phyloP scores from a whole-genome alignment of 352 stramenopile genomes.

The Phytophthora nicotianae region DNA sequence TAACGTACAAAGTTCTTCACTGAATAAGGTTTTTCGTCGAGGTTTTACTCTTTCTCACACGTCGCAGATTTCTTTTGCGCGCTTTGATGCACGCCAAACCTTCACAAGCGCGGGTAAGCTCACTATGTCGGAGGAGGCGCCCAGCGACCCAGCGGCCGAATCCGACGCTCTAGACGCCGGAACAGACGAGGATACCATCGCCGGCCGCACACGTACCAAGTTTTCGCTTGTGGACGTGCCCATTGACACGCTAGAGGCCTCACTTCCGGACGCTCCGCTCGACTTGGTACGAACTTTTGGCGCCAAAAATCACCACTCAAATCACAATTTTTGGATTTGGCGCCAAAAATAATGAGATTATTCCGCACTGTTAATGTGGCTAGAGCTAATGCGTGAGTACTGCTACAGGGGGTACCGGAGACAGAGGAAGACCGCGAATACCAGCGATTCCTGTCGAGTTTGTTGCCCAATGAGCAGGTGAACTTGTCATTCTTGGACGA shows the following conservation, averaged over 20 bases:
- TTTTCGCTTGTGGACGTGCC: slow-evolving; percentile 77
- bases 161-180: slow-evolving; percentile 1
- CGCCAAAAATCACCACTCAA: slow-evolving; percentile 19
- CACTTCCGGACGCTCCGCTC: slow-evolving; percentile 44
- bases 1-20: background rate
- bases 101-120: slow-evolving; percentile 2
- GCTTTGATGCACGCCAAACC: slow-evolving; percentile 10
- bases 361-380: slow-evolving; percentile 14
- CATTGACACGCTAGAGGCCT: slow-evolving; percentile 74
- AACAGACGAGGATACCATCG: slow-evolving; percentile 58
- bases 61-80: slow-evolving; percentile 27
- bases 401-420: slow-evolving; percentile 30
- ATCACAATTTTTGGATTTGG: slow-evolving; percentile 17
- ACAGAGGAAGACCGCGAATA: slow-evolving; percentile 71
- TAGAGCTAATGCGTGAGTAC: slow-evolving; percentile 16
- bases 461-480: slow-evolving; percentile 74
- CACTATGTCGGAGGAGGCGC: slow-evolving; percentile 14
- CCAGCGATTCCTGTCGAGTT: slow-evolving; percentile 81
- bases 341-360: slow-evolving; percentile 29
- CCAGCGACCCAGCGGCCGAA: background rate
- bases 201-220: slow-evolving; percentile 72
- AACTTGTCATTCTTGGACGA: slow-evolving; percentile 86
- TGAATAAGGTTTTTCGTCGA: slow-evolving; percentile 4
- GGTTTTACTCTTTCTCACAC: slow-evolving; percentile 20
- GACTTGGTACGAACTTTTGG: slow-evolving; percentile 34